phyloP scores from a whole-genome alignment of 495 filamentous ascomycete genomes.

The Lophiotrema nucula region DNA sequence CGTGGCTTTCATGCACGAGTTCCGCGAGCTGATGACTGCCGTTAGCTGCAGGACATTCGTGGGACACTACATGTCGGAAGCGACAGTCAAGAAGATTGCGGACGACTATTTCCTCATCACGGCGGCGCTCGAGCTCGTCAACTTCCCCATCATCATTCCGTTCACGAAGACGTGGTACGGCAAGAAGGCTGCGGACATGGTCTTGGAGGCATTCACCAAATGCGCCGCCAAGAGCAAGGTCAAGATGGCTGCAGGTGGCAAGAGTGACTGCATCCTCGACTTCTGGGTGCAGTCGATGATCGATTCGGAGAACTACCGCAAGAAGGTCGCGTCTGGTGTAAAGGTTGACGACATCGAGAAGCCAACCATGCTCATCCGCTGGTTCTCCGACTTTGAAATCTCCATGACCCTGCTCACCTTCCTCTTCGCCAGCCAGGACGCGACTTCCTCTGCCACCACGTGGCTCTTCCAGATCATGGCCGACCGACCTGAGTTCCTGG shows the following conservation, averaged over 20 bases:
- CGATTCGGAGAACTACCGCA: conserved; percentile 73
- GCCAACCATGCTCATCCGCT: conserved; percentile 74
- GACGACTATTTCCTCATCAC: conserved; percentile 97
- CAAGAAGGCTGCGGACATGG: conserved; percentile 92
- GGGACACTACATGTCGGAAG: conserved; percentile 89
- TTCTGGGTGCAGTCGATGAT: conserved; percentile 86
- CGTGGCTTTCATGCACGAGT: conserved; percentile 82
- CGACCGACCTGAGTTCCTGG: conserved; percentile 86
- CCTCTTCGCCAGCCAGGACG: conserved; percentile 96
- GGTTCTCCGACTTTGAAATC: conserved; percentile 91
- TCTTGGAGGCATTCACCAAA: conserved; percentile 82
- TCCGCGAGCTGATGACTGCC: conserved; percentile 95
- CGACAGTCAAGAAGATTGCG: conserved; percentile 87
- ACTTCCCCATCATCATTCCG: conserved; percentile 96
- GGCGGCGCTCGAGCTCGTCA: conserved; percentile 92
- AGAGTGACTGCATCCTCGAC: conserved; percentile 89
- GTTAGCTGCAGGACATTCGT: conserved; percentile 95
- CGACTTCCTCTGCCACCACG: conserved; percentile 85
- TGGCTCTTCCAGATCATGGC: conserved; percentile 96
- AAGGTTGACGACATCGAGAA: conserved; percentile 69
- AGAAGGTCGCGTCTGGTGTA: conserved; percentile 67
- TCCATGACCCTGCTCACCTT: conserved; percentile 95
- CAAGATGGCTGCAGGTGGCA: conserved; percentile 86
- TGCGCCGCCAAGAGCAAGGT: conserved; percentile 92
- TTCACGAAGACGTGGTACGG: conserved; percentile 97